Evolutionary conservation across 306 rosid species (phyloP), one percentile per base, ranked within the genome.

Genomic region (Rubus idaeus): DNA sequence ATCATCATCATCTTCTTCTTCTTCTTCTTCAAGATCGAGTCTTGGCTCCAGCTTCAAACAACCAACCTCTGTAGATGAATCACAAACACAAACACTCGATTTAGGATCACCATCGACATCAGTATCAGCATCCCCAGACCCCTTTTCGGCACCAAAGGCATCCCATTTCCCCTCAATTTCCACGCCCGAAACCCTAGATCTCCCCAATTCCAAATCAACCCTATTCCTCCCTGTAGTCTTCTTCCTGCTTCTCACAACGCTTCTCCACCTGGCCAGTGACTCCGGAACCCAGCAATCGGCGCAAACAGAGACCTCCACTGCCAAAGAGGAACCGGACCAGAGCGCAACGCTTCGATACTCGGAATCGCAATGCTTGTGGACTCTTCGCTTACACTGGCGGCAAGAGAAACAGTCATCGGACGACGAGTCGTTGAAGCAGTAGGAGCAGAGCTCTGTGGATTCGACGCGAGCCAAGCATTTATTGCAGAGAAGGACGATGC

Each of bases 201-300:
- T 47, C 26, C 56, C 81, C 53, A 75, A 83, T 69, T 76, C 85
- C 18, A 55, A 68, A 3, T 67, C 70, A 79, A 53, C 57, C 60
- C 71, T 17, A 35, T 23, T 41, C 18, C 44, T 77, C 71, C 35
- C 1, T 0, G 35, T 30, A 30, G 2, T 30, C 49, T 51, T 46
- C 73, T 80, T 75, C 56, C 68, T 74, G 78, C 70, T 35, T 71
- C 50, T 76, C 56, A 73, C 20, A 46, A 71, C 75, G 16, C 77
- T 75, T 74, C 87, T 80, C 65, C 91, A 82, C 72, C 65, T 18
- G 16, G 75, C 86, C 56, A 92, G 53, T 4, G 87, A 81, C 70
- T 82, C 77, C 6, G 92, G 96, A 55, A 92, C 81, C 97, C 97
- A 90, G 72, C 96, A 90, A 83, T 92, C 93, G 40, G 84, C 87